Base-by-base conservation (phyloP, 1,284 basidiomycete species). In the Malassezia caprae region DNA sequence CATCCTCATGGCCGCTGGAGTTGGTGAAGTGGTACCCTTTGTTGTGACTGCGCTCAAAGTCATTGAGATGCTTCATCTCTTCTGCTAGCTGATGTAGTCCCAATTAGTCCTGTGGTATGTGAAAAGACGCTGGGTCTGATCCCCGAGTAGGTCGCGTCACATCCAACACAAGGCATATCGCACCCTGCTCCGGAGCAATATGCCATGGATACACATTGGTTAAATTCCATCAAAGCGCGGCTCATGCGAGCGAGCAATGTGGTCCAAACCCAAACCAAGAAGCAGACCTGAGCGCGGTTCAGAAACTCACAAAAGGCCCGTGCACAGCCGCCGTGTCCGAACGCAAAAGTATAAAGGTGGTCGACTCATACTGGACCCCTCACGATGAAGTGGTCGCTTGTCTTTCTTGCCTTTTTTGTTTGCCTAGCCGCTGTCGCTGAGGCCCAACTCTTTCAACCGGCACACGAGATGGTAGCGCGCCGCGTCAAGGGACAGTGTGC, bases 21-120 rank as follows among this genome's bases (percentile, higher is more conserved):
- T 41, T 13, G 39, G 27, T 19, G 41, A 51, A 30, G 32, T 56
- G 8, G 24, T 31, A 7, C 51, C 51, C 4, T 35, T 56, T 21
- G 28, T 56, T 17, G 32, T 40, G 15, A 4, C 45, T 3, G 34
- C 37, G 3, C 8, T 51, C 8, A 28, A 45, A 19, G 26, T 53
- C 12, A 30, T 56, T 7, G 49, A 57, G 24, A 21, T 43, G 8
- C 41, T 57, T 8, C 50, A 48, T 17, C 19, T 41, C 15, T 43
- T 48, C 28, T 51, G 45, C 41, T 57, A 32, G 37, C 35, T 12
- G 15, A n/a, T 2, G 21, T 41, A 24, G 13, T 10, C 28, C 28
- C 10, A 30, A 10, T n/a, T n/a, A n/a, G n/a, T n/a, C n/a, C n/a
- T n/a, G n/a, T n/a, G n/a, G n/a, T n/a, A n/a, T n/a, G n/a, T n/a